phyloP scores from a whole-genome alignment of 2,329 filamentous ascomycete species.

The Coniella lustricola region DNA sequence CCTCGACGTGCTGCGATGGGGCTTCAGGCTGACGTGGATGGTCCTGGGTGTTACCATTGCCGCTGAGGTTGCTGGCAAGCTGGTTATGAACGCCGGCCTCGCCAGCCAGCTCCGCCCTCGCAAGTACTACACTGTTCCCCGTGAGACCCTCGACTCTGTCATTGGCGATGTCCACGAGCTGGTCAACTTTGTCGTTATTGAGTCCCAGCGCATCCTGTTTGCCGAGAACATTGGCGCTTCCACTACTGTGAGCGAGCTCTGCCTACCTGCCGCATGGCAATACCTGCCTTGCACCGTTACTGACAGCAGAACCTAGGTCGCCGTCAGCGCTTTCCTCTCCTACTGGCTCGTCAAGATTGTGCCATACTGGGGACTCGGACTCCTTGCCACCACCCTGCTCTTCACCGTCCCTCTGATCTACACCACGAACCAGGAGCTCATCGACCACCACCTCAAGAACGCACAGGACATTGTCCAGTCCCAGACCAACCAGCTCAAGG shows the following conservation, averaged over 20 bases:
- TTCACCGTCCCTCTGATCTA: slow-evolving; percentile 61
- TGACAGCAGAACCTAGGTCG: slow-evolving; percentile 38
- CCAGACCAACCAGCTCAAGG: slow-evolving; percentile 57
- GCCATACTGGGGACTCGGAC: slow-evolving; percentile 60
- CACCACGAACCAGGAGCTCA: slow-evolving; percentile 61
- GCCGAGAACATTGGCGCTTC: slow-evolving; percentile 60
- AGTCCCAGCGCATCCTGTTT: slow-evolving; percentile 61
- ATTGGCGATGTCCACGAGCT: slow-evolving; percentile 61
- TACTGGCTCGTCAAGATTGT: slow-evolving; percentile 65
- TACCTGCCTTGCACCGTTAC: no score
- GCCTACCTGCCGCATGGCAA: no score
- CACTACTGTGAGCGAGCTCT: slow-evolving; percentile 46
- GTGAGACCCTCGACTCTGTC: slow-evolving; percentile 52
- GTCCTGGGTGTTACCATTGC: slow-evolving; percentile 51
- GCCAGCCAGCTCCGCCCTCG: slow-evolving; percentile 59
- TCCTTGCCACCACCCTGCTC: slow-evolving; percentile 50
- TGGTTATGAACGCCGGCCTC: slow-evolving; percentile 53
- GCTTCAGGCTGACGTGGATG: slow-evolving; percentile 60
- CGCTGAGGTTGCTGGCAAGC: slow-evolving; percentile 55
- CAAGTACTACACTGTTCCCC: slow-evolving; percentile 60
- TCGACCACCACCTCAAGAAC: slow-evolving; percentile 55
- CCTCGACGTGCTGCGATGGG: slow-evolving; percentile 58
- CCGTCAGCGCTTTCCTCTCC: slow-evolving; percentile 53
- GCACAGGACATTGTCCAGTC: slow-evolving; percentile 51
- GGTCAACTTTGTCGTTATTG: slow-evolving; percentile 65